Base-by-base conservation (phyloP, 768 basidiomycete genomes). In the Termitomyces sp. region DNA sequence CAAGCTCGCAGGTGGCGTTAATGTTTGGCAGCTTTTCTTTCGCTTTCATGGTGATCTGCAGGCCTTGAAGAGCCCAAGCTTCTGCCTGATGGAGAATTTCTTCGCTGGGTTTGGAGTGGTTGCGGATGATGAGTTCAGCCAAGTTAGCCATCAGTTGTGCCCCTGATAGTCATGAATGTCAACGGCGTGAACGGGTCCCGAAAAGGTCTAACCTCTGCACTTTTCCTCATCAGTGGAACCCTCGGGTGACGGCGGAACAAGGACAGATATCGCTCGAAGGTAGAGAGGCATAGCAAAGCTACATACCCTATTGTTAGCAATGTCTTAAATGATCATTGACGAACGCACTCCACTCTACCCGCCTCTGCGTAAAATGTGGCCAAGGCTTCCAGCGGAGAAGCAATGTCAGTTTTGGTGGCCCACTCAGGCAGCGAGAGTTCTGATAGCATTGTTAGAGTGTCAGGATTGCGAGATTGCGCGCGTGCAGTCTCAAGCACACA, bases 211-310 rank as follows among this genome's bases (percentile, higher is more conserved):
- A 87, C 87, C 87, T 73, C 84, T 76, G 67, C 89, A 91, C 55
- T 76, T 77, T 62, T 88, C 83, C 61, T 86, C 83, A 1, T 73
- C 65, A 0, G 75, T 64, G 2, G 73, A 65, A 12, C 69, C 69
- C 59, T 71, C 67, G 1, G 78, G 75, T n/a, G 77, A 59, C 2
- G 78, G 76, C 3, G 84, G 85, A 15, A 88, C 75, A 50, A 90
- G 77, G 25, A 89, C 73, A 0, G 84, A 82, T 49, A 87, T 79
- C 8, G 87, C 86, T 62, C 86, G 86, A 10, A 88, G 74, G 70
- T 89, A 89, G 5, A 90, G 77, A 2, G 83, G 81, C 66, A 86
- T 75, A 0, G 89, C 87, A 64, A 81, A 86, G 29, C 88, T 90
- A 54, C 14, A 12, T 40, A 14, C 17, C 43, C 3, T 51, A 20